Conservation (phyloP, 305 asterid genomes). For the Caryopteris hybrid region DNA sequence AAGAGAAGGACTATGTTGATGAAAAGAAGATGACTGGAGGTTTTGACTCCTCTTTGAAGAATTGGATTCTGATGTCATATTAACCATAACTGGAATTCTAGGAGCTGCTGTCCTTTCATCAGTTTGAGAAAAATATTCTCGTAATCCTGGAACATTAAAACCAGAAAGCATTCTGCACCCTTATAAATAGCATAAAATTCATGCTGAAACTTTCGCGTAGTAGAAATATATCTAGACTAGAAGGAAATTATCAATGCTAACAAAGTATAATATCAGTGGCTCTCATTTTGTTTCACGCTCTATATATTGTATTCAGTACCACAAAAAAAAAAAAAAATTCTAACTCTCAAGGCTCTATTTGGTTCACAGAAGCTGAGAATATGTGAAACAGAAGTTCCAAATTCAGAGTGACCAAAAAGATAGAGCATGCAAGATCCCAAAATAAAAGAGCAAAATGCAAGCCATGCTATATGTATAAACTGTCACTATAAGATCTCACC, state of each 20-base stretch:
- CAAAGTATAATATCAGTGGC: slow-evolving; percentile 1
- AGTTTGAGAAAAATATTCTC: slow-evolving; percentile 91
- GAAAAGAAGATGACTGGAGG: slow-evolving; percentile 41
- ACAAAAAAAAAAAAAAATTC: neutral
- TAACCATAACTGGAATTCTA: slow-evolving; percentile 93
- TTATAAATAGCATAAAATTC: slow-evolving; percentile 11
- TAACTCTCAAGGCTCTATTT: slow-evolving; percentile 2
- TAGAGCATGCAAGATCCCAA: neutral
- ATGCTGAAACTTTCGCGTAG: slow-evolving; percentile 1
- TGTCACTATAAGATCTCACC: slow-evolving; percentile 44
- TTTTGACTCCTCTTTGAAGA: slow-evolving; percentile 54
- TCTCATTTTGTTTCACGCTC: slow-evolving; percentile 3
- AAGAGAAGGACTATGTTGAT: slow-evolving; percentile 50
- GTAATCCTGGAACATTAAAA: slow-evolving; percentile 54
- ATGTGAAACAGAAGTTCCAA: neutral
- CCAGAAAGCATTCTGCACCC: slow-evolving; percentile 17
- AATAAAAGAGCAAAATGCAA: neutral
- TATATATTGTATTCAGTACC: neutral
- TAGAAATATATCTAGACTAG: neutral
- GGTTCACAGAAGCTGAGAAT: neutral
- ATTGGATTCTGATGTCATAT: slow-evolving; percentile 71
- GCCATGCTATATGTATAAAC: slow-evolving; percentile 2
- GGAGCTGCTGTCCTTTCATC: slow-evolving; percentile 86
- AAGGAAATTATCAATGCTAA: neutral
- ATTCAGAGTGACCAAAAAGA: neutral